A percentile compares a stretch with the other conserved stretches of the same genome.
Evolutionary conservation across 1,139 yeast species (phyloP).

Genomic region (Magnusiomyces ingens): DNA sequence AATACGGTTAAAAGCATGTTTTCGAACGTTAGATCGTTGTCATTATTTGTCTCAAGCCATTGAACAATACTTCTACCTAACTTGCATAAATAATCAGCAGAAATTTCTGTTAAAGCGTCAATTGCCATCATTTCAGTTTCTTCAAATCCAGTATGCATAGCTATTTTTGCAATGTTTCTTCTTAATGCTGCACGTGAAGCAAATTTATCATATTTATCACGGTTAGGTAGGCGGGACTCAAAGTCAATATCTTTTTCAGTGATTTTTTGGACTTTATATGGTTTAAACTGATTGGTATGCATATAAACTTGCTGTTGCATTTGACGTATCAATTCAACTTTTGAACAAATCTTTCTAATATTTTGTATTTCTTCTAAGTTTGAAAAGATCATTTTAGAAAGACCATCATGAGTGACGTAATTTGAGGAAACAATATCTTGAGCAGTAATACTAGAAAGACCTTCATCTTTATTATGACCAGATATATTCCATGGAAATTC

Average conservation of each 20-base stretch:
- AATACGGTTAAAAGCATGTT: constrained; percentile 57
- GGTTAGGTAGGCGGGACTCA: constrained; percentile 63
- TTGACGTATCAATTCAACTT: constrained; percentile 79
- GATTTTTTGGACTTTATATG: constrained; percentile 58
- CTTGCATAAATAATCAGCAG: constrained; percentile 72
- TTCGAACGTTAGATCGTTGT: constrained; percentile 33
- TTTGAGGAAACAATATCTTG: constrained; percentile 20
- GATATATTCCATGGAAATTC: constrained; percentile 40
- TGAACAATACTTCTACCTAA: constrained; percentile 63
- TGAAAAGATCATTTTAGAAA: constrained; percentile 52
- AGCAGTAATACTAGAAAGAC: constrained; percentile 24
- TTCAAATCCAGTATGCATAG: constrained; percentile 94
- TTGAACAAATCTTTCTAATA: constrained; percentile 79
- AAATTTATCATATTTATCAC: constrained; percentile 50
- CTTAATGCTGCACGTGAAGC: constrained; percentile 62
- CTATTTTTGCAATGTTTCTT: constrained; percentile 66
- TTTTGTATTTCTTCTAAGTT: constrained; percentile 81
- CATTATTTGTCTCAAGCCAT: constrained; percentile 40
- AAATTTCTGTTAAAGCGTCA: constrained; percentile 73
- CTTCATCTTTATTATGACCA: constrained; percentile 42
- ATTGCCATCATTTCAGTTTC: constrained; percentile 71
- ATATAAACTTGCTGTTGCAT: constrained; percentile 81
- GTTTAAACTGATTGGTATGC: constrained; percentile 66
- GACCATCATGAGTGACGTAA: constrained; percentile 17
- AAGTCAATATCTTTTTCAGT: constrained; percentile 71